These are phyloP conservation scores for Aureobasidium mangrovei DNA, from an alignment of 2,329 filamentous ascomycete species.

Conservation along the genomic window DNA sequence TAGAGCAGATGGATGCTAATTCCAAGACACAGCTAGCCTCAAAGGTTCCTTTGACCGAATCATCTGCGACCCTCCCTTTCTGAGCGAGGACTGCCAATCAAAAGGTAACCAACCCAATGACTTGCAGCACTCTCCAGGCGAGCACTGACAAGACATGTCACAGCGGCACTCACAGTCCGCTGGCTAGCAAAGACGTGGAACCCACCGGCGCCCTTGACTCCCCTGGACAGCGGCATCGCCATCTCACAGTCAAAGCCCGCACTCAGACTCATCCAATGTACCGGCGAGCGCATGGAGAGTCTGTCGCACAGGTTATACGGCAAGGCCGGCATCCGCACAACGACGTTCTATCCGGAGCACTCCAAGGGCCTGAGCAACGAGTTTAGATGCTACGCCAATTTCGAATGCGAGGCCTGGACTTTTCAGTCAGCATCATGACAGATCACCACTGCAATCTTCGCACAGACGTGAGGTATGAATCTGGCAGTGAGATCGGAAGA, in stretches of 20 bases:
- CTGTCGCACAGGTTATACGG: constrained; percentile 60
- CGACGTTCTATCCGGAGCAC: constrained; percentile 60
- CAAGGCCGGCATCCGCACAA: constrained; percentile 53
- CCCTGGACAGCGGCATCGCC: not conserved
- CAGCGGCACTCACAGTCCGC: constrained; percentile 64
- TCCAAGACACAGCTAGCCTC: constrained; percentile 37
- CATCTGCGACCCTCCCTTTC: constrained; percentile 69
- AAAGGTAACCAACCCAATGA: constrained; percentile 45
- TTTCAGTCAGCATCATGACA: constrained; percentile 15
- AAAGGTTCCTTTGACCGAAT: constrained; percentile 60
- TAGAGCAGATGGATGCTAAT: not conserved
- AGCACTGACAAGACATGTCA: constrained; percentile 17
- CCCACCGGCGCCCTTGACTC: not conserved
- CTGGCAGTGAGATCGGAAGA: too few species aligned
- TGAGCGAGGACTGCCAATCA: constrained; percentile 72
- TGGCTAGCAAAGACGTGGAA: constrained; percentile 54
- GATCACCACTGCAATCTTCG: not conserved
- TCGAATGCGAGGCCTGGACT: constrained; percentile 49
- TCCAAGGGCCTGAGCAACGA: constrained; percentile 69
- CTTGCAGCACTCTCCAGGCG: too few species aligned
- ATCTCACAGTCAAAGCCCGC: constrained; percentile 10
- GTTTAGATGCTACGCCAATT: constrained; percentile 73
- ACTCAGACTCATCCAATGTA: constrained; percentile 55
- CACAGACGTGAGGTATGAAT: too few species aligned
- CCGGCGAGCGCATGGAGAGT: constrained; percentile 65